These are phyloP conservation scores for Vitis hybrid DNA, from an alignment of 177 flowering plant genomes.

Conservation along the genomic window DNA sequence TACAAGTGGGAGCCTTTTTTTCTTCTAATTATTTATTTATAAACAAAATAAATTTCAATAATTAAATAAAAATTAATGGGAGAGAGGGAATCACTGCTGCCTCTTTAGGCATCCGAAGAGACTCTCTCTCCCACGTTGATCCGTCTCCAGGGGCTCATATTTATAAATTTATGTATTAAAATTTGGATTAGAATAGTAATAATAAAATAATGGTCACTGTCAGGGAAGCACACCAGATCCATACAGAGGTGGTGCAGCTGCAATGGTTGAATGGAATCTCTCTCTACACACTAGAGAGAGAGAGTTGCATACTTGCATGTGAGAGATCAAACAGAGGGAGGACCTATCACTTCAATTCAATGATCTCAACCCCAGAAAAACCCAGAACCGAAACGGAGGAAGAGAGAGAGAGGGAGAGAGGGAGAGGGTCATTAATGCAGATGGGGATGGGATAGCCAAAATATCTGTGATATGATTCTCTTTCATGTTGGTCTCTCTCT, in stretches of 20 bases:
- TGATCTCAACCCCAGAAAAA: background rate
- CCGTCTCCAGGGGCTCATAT: constrained; percentile 2
- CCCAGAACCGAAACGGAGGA: background rate
- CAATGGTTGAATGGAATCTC: constrained; percentile 29
- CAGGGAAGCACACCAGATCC: constrained; percentile 30
- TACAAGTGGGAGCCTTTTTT: constrained; percentile 1
- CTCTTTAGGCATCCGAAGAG: constrained; percentile 10
- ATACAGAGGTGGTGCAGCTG: constrained; percentile 20
- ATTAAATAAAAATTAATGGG: background rate
- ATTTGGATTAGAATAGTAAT: background rate
- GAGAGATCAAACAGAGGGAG: background rate
- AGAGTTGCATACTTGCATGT: background rate
- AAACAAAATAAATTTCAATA: background rate
- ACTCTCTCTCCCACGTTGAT: constrained; percentile 17
- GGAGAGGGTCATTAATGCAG: background rate
- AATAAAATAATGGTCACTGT: constrained; percentile 12
- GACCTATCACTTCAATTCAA: constrained; percentile 8
- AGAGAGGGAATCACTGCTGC: background rate
- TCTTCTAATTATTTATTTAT: background rate
- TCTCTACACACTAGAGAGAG: background rate
- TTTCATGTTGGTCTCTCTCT: background rate
- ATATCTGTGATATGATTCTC: background rate
- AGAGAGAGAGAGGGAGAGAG: background rate
- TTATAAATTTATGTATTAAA: background rate
- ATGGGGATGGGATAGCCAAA: background rate